These are phyloP conservation scores for Calonectria leucothoes DNA, from an alignment of 2,329 filamentous ascomycete genomes.

Conservation along the genomic window DNA sequence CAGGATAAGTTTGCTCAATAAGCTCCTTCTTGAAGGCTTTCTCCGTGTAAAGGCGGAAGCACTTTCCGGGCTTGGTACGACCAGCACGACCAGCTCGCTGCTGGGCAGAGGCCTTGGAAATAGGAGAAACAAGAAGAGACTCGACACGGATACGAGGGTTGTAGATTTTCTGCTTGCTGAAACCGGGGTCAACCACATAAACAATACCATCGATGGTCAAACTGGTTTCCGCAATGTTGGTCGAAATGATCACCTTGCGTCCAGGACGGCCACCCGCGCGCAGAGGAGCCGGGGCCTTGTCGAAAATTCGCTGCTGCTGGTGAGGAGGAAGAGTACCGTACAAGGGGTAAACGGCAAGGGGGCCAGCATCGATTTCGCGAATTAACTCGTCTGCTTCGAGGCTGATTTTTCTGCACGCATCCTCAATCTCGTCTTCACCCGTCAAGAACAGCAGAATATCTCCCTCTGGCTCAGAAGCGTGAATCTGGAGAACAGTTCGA, in stretches of 20 bases:
- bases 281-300: conserved; percentile 81
- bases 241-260: conserved; percentile 94
- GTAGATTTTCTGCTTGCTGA: conserved; percentile 99
- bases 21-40: conserved; percentile 96
- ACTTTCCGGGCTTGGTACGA: conserved; percentile 98
- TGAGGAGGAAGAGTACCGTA: conserved; percentile 93
- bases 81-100: conserved; percentile 98
- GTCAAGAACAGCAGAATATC: conserved; percentile 96
- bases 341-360: conserved; percentile 89
- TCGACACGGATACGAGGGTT: conserved; percentile 97
- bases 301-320: conserved; percentile 96
- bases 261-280: conserved; percentile 84
- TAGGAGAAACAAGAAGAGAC: conserved; percentile 95
- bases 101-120: conserved; percentile 96
- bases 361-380: conserved; percentile 90
- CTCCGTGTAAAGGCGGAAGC: conserved; percentile 97
- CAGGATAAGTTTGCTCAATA: conserved; percentile 96
- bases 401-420: conserved; percentile 90
- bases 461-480: conserved; percentile 90
- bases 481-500: conserved; percentile 95
- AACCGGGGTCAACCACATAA: conserved; percentile 98
- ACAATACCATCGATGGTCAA: conserved; percentile 99
- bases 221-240: conserved; percentile 97
- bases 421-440: conserved; percentile 98
- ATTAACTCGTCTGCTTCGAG: conserved; percentile 93